Base-by-base conservation (phyloP, 177 flowering plant genomes). In the Telopea speciosissima region DNA sequence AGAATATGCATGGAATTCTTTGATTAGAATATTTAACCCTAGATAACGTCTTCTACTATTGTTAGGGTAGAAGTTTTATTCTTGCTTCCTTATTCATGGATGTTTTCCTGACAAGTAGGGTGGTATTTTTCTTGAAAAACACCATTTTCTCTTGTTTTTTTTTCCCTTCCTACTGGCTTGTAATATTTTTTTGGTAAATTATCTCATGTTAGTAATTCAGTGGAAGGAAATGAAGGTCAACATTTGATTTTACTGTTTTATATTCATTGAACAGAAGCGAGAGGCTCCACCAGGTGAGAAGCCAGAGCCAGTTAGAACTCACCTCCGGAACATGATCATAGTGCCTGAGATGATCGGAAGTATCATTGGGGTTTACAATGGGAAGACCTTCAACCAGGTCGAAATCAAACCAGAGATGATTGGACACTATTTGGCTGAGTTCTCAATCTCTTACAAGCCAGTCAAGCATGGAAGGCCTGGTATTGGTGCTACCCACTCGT, bases 341-440 rank as follows among this genome's bases (percentile, higher is more conserved):
- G 85, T 84, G 1, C 87, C 85, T 24, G 86, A 83, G 42, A 81
- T 83, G 86, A 83, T 83, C 24, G 84, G 86, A 58, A 83, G 86
- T 74, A 78, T 81, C 19, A 75, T 80, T 70, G 86, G 86, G 0
- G 86, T 83, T 21, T 83, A 83, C 79, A 83, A 83, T 54, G 86
- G 86, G 36, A 83, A 83, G 82, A 83, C 86, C 70, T 83, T 83
- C 73, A 83, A 83, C 52, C 85, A 84, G 76, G 85, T 84, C 65
- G 87, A 84, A 70, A 84, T 84, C 78, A 84, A 84, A 74, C 87
- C 87, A 10, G 87, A 84, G 66, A 84, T 84, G 87, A 82, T 84
- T 61, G 73, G 85, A 0, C 87, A 84, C 67, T 84, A 84, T 66
- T 72, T 84, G 19, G 87, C 87, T 8, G 85, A 84, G 77, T 84